phyloP scores from a whole-genome alignment of 768 basidiomycete genomes.

The Cystofilobasidium ferigula region DNA sequence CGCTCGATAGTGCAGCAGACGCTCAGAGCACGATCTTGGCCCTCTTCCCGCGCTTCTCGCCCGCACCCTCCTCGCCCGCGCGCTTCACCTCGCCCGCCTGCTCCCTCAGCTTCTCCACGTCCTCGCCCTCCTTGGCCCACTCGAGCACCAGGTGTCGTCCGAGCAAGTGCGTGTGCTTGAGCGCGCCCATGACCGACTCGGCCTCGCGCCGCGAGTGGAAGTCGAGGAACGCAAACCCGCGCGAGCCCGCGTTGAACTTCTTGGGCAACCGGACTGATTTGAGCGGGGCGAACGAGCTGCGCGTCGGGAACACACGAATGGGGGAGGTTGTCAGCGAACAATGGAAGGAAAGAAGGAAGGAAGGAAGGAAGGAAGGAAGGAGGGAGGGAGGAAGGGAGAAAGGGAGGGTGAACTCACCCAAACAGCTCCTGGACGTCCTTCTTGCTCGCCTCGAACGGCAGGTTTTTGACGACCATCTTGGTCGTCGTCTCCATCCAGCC shows the following conservation, averaged over 20 bases:
- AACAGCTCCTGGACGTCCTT: conserved; percentile 85
- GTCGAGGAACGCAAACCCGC: conserved; percentile 95
- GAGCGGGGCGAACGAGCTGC: conserved; percentile 76
- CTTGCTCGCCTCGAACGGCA: conserved; percentile 91
- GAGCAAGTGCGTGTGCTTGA: conserved; percentile 88
- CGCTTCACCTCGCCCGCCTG: conserved; percentile 53
- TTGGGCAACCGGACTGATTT: conserved; percentile 89
- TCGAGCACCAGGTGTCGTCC: conserved; percentile 89
- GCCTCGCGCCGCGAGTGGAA: conserved; percentile 84
- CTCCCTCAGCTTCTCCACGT: conserved; percentile 40
- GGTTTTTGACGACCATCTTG: conserved; percentile 96
- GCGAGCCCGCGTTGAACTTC: conserved; percentile 74
- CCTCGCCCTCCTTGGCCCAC: conserved; percentile 66
- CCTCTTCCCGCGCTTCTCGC: conserved; percentile 19
- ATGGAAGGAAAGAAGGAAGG: neutral
- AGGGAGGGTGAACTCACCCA: conserved; percentile 51
- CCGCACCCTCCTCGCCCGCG: conserved; percentile 24
- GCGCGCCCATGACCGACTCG: conserved; percentile 69
- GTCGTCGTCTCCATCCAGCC: conserved; percentile 49
- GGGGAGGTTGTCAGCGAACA: neutral
- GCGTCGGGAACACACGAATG: neutral
- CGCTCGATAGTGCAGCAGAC: neutral
- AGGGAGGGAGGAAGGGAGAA: no score
- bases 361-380: neutral
- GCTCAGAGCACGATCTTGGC: conserved; percentile 8